Base-by-base conservation (phyloP, 1,284 basidiomycete species). In the Gymnopus androsaceus region DNA sequence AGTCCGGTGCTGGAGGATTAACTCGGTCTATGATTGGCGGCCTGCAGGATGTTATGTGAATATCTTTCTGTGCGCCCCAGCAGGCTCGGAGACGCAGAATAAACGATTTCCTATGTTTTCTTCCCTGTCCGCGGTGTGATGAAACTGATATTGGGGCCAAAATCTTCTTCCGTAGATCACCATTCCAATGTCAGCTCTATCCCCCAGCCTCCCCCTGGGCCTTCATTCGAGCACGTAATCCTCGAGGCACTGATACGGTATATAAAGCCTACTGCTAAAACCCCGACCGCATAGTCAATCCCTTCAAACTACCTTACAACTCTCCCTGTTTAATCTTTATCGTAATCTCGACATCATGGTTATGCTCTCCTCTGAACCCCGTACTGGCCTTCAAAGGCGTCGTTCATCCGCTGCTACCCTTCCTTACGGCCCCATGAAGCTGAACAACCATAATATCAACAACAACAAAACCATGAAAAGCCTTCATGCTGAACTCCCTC, bases 301-400 rank as follows among this genome's bases (percentile, higher is more conserved):
- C 37, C 36, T 41, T 45, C 40, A 31, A 44, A 17, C 38, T 51
- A 42, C 38, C 33, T 56, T 56, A 50, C 23, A 23, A 42, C 12
- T 25, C 23, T 45, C 48, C 28, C 38, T 27, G 14, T 55, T 46
- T 44, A 45, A 53, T 48, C 40, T 30, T 53, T 59, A 47, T 57
- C 56, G 46, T 55, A 50, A 45, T 57, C 48, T 55, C 51, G 51
- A 33, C 47, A 57, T 48, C 30, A 72, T 73, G 72, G 62, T 69
- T 47, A 63, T 70, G 56, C 59, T 72, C 54, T 63, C 68, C 41
- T 61, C 69, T 28, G 69, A 72, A 55, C 65, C 63, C 46, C 67
- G 59, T 53, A 59, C 66, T 44, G 55, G 54, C 27, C 41, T 61
- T 53, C 37, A 55, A 52, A 52, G 63, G 66, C 63, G 45, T 37